phyloP scores from a whole-genome alignment of 768 basidiomycete species.

The Leucogyrophana mollusca region DNA sequence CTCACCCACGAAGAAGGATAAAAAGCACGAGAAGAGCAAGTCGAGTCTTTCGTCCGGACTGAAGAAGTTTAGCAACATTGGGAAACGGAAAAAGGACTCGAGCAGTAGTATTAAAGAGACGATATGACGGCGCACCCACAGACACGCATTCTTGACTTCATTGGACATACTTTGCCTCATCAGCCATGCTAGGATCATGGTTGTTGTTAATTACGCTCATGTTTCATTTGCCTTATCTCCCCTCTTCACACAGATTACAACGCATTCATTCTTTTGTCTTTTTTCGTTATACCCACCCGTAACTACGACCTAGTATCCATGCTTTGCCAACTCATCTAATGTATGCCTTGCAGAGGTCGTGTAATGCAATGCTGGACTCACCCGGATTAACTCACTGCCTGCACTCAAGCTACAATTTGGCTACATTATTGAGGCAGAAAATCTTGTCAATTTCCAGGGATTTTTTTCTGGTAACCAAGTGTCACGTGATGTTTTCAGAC shows the following conservation, averaged over 20 bases:
- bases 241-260: constrained; percentile 3
- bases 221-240: constrained; percentile 11
- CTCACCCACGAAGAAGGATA: constrained; percentile 25
- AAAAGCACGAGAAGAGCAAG: constrained; percentile 53
- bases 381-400: background rate
- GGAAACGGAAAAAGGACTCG: constrained; percentile 53
- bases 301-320: constrained; percentile 25
- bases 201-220: background rate
- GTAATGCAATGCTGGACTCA: background rate
- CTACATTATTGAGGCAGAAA: too few species aligned
- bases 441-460: too few species aligned
- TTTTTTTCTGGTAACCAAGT: too few species aligned
- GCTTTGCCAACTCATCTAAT: constrained; percentile 30
- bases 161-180: constrained; percentile 18
- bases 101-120: constrained; percentile 47
- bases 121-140: constrained; percentile 16
- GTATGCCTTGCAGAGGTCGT: constrained; percentile 14
- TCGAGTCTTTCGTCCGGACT: constrained; percentile 52
- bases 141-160: constrained; percentile 16
- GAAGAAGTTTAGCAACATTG: constrained; percentile 50
- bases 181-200: constrained; percentile 16
- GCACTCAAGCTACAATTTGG: too few species aligned
- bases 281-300: constrained; percentile 31
- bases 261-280: constrained; percentile 14
- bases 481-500: background rate